Evolutionary conservation across 345 rosid genomes (phyloP), one percentile per base, ranked within the genome.

Genomic region (Rhodomyrtus tomentosa): DNA sequence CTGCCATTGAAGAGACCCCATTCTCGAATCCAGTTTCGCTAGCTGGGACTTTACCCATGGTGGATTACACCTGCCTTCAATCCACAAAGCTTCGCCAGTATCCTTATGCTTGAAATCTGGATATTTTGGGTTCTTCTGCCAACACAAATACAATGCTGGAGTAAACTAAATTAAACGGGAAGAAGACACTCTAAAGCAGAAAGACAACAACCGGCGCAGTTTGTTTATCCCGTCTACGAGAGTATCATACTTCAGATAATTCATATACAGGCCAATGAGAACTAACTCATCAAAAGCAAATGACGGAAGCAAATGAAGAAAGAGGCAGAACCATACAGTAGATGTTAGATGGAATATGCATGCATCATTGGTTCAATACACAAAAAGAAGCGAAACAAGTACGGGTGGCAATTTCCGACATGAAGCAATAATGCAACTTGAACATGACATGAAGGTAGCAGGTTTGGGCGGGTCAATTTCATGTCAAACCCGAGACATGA

Each of bases 71-170:
- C 90, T 87, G 85, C 95, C 93, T 87, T 92, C 95, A 18, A 91
- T 85, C 96, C 94, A 92, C 81, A 92, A 82, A 82, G 92, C 93
- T 89, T 93, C 94, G 81, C 96, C 96, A 11, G 96, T 93, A 84
- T 91, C 95, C 84, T 93, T 93, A 88, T 93, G 95, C 89, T 91
- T 92, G 86, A 93, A 92, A 90, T 93, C 96, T 22, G 96, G 95
- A 88, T 90, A 90, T 80, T 90, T 92, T 20, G 92, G 95, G 90
- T 62, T 92, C 85, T 88, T 93, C 96, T 93, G 91, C 85, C 55
- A 53, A 86, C 27, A n/a, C 52, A 49, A 81, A 29, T 42, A 50
- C 24, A 18, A 68, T 38, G 18, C 45, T 68, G 7, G 74, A 68
- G 79, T 68, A 68, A 36, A 68, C 79, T 36, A 20, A 68, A 32